Percentiles rank a stretch among this genome's conserved stretches.
Conservation (phyloP, 1,284 basidiomycete genomes). For the Puccinia polysora region DNA sequence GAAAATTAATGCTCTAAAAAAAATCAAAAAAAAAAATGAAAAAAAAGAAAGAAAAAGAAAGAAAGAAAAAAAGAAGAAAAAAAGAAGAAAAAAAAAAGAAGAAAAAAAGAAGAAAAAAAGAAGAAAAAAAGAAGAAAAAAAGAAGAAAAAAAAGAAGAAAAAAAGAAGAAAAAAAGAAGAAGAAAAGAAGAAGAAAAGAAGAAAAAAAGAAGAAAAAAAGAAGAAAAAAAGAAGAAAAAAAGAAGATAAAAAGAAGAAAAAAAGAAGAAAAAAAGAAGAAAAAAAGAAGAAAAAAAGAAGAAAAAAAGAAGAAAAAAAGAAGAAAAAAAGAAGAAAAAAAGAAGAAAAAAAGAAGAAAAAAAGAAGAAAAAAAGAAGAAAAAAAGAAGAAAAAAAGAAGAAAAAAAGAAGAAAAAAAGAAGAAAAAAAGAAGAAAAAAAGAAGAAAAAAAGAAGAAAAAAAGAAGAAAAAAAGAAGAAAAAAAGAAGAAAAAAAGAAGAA, state of each 20-base stretch:
- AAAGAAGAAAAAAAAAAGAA: too few species aligned
- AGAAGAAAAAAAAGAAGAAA: too few species aligned
- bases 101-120: too few species aligned
- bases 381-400: neutral
- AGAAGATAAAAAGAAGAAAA: neutral
- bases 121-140: too few species aligned
- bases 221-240: neutral
- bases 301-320: neutral
- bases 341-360: neutral
- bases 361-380: neutral
- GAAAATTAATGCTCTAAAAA: too few species aligned
- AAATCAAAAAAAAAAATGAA: too few species aligned
- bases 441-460: neutral
- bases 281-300: neutral
- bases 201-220: neutral
- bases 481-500: neutral
- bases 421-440: neutral
- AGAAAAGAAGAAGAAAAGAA: neutral
- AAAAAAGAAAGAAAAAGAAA: too few species aligned
- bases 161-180: too few species aligned
- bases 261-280: neutral
- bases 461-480: neutral
- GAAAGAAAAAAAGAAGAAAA: too few species aligned
- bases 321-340: neutral
- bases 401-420: neutral